A percentile compares a stretch with the other conserved stretches of the same genome.
These are phyloP conservation scores for Gossypium rotundifolium DNA, from an alignment of 345 rosid species.

Conservation along the genomic window DNA sequence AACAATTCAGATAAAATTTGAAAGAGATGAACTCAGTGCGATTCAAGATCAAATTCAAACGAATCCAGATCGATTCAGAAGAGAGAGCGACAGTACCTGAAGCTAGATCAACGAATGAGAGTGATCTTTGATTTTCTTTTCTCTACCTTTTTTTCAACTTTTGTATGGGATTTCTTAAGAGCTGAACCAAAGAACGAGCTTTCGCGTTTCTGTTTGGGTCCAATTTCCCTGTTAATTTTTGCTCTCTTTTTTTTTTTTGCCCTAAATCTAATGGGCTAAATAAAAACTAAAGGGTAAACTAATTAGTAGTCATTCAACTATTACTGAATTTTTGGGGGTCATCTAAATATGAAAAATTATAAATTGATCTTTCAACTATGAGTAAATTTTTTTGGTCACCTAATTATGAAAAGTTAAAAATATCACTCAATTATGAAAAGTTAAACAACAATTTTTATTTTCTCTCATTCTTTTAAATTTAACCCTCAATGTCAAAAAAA, in stretches of 20 bases:
- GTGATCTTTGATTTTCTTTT: slow-evolving; percentile 9
- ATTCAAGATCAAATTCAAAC: slow-evolving; percentile 22
- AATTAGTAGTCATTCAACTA: no score
- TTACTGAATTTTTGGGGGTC: no score
- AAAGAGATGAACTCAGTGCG: not conserved
- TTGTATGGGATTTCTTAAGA: not conserved
- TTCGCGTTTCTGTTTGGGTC: not conserved
- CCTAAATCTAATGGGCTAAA: slow-evolving; percentile 27
- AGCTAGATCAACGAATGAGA: slow-evolving; percentile 23
- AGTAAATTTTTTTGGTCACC: no score
- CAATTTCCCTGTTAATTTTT: not conserved
- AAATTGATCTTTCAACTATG: no score
- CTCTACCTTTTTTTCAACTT: not conserved
- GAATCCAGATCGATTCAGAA: slow-evolving; percentile 10
- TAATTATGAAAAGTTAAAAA: no score
- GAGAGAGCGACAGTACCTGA: slow-evolving; percentile 22
- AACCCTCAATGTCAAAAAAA: no score
- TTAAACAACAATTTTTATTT: no score
- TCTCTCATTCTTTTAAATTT: no score
- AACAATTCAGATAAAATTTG: not conserved
- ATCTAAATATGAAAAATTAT: no score
- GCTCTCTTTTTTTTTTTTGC: slow-evolving; percentile 1
- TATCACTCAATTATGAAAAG: no score
- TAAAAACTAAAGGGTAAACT: not conserved
- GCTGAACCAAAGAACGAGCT: slow-evolving; percentile 28